These are phyloP conservation scores for Macadamia tetraphylla DNA, from an alignment of 164 flowering plant species.

Conservation along the genomic window DNA sequence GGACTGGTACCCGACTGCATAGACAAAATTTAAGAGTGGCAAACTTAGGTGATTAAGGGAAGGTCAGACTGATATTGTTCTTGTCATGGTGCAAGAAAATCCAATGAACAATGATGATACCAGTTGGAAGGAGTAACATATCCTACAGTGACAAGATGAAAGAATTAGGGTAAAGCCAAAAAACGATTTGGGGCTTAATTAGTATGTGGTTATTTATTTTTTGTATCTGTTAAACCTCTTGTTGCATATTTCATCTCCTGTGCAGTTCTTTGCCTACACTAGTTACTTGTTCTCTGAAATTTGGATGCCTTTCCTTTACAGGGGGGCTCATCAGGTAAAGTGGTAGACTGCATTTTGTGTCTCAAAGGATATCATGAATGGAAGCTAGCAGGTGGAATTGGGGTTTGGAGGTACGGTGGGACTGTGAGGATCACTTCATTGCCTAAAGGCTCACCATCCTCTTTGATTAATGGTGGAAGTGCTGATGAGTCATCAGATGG, in stretches of 20 bases:
- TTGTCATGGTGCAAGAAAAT: too few species aligned
- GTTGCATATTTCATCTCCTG: not conserved
- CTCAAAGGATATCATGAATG: conserved; percentile 87
- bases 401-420: conserved; percentile 89
- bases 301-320: conserved; percentile 17
- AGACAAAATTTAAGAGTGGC: too few species aligned
- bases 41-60: too few species aligned
- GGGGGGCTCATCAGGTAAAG: conserved; percentile 78
- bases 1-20: too few species aligned
- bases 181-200: not conserved
- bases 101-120: too few species aligned
- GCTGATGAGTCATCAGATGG: conserved; percentile 58
- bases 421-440: conserved; percentile 57
- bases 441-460: conserved; percentile 43
- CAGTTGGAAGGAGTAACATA: too few species aligned
- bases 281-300: conserved; percentile 5
- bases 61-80: too few species aligned
- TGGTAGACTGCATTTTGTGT: conserved; percentile 85
- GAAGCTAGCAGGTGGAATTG: conserved; percentile 83
- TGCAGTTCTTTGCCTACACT: not conserved
- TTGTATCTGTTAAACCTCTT: not conserved
- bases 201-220: not conserved
- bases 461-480: conserved; percentile 47
- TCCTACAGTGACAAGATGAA: too few species aligned
- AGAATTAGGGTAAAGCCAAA: too few species aligned